These are phyloP conservation scores for Aquilaria agallochum DNA, from an alignment of 441 rosid genomes.

Conservation along the genomic window DNA sequence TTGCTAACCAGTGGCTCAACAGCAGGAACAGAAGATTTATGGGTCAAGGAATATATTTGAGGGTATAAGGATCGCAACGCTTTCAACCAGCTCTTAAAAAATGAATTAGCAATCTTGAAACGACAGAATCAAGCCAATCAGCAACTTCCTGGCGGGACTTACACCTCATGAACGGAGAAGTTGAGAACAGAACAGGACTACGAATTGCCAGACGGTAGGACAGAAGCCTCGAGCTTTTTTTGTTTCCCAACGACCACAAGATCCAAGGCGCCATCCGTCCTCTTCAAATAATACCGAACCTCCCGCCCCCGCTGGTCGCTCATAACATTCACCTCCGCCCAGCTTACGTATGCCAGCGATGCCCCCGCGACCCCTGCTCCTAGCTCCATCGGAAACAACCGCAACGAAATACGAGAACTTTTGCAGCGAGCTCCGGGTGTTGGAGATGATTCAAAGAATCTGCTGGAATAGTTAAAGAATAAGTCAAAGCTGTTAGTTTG, in stretches of 20 bases:
- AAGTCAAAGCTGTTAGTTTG: too few species aligned
- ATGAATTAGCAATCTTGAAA: slow-evolving; percentile 52
- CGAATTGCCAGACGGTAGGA: slow-evolving; percentile 41
- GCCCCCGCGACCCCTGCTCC: slow-evolving; percentile 14
- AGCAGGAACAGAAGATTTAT: slow-evolving; percentile 15
- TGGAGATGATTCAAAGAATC: too few species aligned
- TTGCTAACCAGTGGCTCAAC: slow-evolving; percentile 15
- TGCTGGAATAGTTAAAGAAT: too few species aligned
- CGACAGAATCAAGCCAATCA: slow-evolving; percentile 57
- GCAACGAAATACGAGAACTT: not conserved
- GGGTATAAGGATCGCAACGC: slow-evolving; percentile 40
- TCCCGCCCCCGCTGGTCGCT: slow-evolving; percentile 46
- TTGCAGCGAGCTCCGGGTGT: not conserved
- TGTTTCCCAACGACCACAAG: slow-evolving; percentile 68
- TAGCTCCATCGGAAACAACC: slow-evolving; percentile 11
- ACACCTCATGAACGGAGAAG: slow-evolving; percentile 30
- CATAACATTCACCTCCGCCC: slow-evolving; percentile 62
- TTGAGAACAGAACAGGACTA: slow-evolving; percentile 25
- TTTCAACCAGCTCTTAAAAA: slow-evolving; percentile 60
- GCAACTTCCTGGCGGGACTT: slow-evolving; percentile 53
- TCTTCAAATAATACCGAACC: slow-evolving; percentile 62
- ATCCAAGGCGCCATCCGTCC: slow-evolving; percentile 51
- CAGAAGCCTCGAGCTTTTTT: slow-evolving; percentile 47
- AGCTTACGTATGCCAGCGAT: slow-evolving; percentile 42
- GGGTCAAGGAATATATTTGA: slow-evolving; percentile 28